Evolutionary conservation across 768 basidiomycete species (phyloP), one percentile per base, ranked within the genome.

Genomic region (Roridomyces roridus): DNA sequence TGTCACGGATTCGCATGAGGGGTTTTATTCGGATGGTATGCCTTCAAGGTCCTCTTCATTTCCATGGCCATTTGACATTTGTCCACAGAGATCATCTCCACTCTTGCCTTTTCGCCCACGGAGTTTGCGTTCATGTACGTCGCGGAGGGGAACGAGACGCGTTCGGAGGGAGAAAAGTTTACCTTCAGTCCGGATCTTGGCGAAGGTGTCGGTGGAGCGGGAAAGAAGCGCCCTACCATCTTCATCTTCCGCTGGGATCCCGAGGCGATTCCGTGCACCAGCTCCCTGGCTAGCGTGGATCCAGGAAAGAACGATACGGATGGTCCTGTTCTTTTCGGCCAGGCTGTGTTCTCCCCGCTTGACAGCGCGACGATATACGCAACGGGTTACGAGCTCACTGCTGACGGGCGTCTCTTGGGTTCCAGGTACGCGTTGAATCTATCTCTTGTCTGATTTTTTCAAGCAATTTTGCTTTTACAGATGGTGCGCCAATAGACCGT

Each of bases 1-100:
- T 31, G 86, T 89, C 17, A 83, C 85, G 1, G 79, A 84, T 24
- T 63, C 65, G 5, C 87, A 89, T 55, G 83, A 80, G 0, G 75
- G 78, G 10, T 89, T 87, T 60, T 86, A 87, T 61, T 72, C 80
- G 5, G 87, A 91, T 60, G 86, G 88, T 86, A 56, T 55, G 24
- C 6, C 15, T 41, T 14, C n/a, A n/a, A 29, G 15, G 18, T 3
- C 20, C 8, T 8, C 24, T 12, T 21, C 43, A 23, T 28, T 17
- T 18, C 31, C 3, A n/a, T n/a, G n/a, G 14, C 14, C 1, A 37
- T n/a, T n/a, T 29, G 11, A 47, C n/a, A 12, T 41, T 31, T 20
- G 11, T n/a, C n/a, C n/a, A 12, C 53, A 89, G 88, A 86, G 47
- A 77, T 72, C 49, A 64, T 87, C 15, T 76, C 76, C 4, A 78